Percentiles rank a stretch among this genome's conserved stretches.
These are phyloP conservation scores for Leptographium radiaticola DNA, from an alignment of 2,329 filamentous ascomycete species.

Conservation along the genomic window DNA sequence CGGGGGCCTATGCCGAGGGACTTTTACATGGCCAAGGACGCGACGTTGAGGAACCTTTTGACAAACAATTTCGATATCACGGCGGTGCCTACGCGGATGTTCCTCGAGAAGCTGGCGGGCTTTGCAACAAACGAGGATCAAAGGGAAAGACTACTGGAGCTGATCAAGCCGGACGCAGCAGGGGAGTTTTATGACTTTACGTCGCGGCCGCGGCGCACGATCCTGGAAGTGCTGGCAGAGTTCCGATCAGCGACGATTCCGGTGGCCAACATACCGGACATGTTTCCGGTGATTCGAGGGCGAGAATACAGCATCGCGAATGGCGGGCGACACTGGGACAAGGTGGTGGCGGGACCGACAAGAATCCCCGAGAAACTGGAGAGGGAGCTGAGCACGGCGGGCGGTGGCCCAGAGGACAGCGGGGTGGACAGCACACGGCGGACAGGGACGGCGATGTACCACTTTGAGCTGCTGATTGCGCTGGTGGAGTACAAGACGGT, in stretches of 20 bases:
- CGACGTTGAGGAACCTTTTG: conserved; percentile 63
- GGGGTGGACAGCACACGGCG: too few species aligned
- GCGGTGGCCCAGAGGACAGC: too few species aligned
- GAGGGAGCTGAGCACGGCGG: too few species aligned
- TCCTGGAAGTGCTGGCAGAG: conserved; percentile 83
- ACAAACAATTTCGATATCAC: conserved; percentile 80
- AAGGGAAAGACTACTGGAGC: conserved; percentile 69
- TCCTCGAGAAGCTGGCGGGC: conserved; percentile 67
- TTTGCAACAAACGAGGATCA: conserved; percentile 63
- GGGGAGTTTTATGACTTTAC: conserved; percentile 97
- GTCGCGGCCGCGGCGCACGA: conserved; percentile 75
- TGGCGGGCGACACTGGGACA: conserved; percentile 28
- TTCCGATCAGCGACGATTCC: conserved; percentile 78
- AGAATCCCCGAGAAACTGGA: neutral
- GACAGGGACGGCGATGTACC: conserved; percentile 21
- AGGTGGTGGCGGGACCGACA: neutral
- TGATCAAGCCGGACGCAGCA: conserved; percentile 63
- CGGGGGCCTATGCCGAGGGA: conserved; percentile 11
- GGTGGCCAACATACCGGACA: conserved; percentile 53
- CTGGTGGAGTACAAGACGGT: conserved; percentile 88
- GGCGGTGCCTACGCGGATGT: conserved; percentile 74
- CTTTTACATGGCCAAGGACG: conserved; percentile 14
- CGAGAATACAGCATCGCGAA: conserved; percentile 89
- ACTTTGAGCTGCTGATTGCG: conserved; percentile 58
- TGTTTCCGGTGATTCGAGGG: conserved; percentile 75